Evolutionary conservation across 345 rosid species (phyloP), one percentile per base, ranked within the genome.

Genomic region (Lumnitzera racemosa): DNA sequence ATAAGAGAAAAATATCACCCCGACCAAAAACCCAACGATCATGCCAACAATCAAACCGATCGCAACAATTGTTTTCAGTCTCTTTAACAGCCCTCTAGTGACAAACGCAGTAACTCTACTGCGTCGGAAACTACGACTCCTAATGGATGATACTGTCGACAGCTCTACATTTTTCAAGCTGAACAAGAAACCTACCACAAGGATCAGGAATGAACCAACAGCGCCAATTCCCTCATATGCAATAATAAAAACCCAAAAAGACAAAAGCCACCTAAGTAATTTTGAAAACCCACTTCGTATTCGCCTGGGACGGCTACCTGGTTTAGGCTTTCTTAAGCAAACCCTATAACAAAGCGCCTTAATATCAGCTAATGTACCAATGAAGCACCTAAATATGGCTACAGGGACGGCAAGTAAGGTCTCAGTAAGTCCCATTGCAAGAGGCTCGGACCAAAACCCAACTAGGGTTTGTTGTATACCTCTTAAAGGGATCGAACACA

Each of bases 401-500:
- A 84, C 71, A 17, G 97, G 99, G 64, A 94, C 83, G 5, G 99
- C 99, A 57, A 94, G 81, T 25, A 80, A 59, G 53, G 96, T 89
- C 76, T 94, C 99, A n/a, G 99, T 90, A 24, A 94, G 81, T 17
- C 99, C 99, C 60, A 83, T 48, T 58, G 74, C 50, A 70, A 94
- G 73, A 31, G 99, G 97, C 71, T 83, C 81, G 46, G 76, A 76
- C 99, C 97, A 94, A 76, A 94, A 94, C 25, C 46, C 80, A 11
- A 94, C 97, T 46, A 94, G 87, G 80, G 90, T 81, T 53, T 83
- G 79, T 63, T 94, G 90, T 20, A 94, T 86, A 59, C 95, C 97
- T 78, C 97, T 72, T 47, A 94, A 56, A 1, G 97, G 99, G 61
- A 94, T 94, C 6, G 99, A 94, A 66, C 96, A 94, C 55, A 94